Evolutionary conservation across 148 eudicot genomes (phyloP).

Genomic region (Dysphania ambrosioides): DNA sequence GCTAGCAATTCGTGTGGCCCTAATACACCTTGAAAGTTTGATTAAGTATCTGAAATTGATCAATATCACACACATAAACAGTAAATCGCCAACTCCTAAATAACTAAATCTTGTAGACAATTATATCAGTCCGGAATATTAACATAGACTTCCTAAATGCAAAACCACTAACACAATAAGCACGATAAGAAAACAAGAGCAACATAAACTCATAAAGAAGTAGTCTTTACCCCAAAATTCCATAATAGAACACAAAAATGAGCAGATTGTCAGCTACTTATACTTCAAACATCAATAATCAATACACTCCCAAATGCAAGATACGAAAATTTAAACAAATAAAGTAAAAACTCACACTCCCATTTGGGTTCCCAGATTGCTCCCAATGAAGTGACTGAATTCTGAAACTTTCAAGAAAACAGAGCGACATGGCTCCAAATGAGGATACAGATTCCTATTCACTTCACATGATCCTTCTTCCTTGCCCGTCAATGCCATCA

Average conservation of each 20-base stretch:
- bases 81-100: too few species aligned
- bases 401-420: conserved; percentile 90
- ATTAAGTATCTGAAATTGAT: too few species aligned
- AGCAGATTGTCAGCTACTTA: not conserved
- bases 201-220: conserved; percentile 7
- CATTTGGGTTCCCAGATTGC: conserved; percentile 91
- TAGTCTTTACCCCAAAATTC: not conserved
- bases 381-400: conserved; percentile 85
- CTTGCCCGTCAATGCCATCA: conserved; percentile 50
- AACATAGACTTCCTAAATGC: not conserved
- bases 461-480: conserved; percentile 37
- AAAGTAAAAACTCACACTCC: conserved; percentile 57
- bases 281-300: not conserved
- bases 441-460: conserved; percentile 53
- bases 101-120: too few species aligned
- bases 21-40: not conserved
- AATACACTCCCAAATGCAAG: too few species aligned
- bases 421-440: conserved; percentile 68
- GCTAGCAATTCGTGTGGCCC: not conserved
- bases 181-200: not conserved
- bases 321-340: not conserved
- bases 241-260: conserved; percentile 1
- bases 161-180: not conserved
- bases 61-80: too few species aligned
- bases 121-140: not conserved